Conservation (phyloP, 495 filamentous ascomycete genomes). For the Annulohypoxylon moriforme region DNA sequence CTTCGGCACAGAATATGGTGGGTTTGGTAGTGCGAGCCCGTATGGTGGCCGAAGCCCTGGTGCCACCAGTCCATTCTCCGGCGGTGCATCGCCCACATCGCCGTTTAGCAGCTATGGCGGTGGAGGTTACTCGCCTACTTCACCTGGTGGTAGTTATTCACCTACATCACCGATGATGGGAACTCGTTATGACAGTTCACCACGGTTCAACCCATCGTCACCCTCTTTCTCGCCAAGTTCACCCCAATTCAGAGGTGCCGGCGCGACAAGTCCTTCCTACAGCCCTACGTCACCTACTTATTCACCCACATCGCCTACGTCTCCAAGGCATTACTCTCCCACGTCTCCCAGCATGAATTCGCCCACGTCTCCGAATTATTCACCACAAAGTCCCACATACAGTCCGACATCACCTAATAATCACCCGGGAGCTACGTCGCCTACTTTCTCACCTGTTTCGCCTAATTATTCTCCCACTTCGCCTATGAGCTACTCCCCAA, state of each 20-base stretch:
- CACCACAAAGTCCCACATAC: constrained; percentile 68
- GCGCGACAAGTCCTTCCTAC: constrained; percentile 74
- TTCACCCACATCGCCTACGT: constrained; percentile 75
- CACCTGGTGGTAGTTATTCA: constrained; percentile 76
- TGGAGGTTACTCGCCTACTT: constrained; percentile 73
- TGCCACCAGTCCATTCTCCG: constrained; percentile 80
- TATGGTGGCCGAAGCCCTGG: constrained; percentile 75
- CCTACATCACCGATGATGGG: constrained; percentile 77
- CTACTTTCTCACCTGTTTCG: constrained; percentile 77
- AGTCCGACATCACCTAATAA: constrained; percentile 74
- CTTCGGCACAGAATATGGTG: constrained; percentile 68
- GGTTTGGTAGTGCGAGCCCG: constrained; percentile 73
- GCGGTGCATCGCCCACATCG: constrained; percentile 77
- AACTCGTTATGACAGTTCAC: constrained; percentile 74
- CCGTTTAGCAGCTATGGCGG: constrained; percentile 72
- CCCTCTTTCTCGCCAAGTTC: constrained; percentile 89
- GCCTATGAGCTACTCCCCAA: constrained; percentile 79
- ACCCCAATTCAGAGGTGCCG: constrained; percentile 68
- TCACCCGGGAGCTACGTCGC: constrained; percentile 65
- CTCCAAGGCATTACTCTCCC: constrained; percentile 70
- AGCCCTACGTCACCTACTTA: constrained; percentile 87
- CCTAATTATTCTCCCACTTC: constrained; percentile 76
- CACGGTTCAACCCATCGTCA: constrained; percentile 77
- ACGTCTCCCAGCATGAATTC: constrained; percentile 66
- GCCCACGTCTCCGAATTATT: constrained; percentile 77